Base-by-base conservation (phyloP, 345 rosid species). In the Citrus maxima region DNA sequence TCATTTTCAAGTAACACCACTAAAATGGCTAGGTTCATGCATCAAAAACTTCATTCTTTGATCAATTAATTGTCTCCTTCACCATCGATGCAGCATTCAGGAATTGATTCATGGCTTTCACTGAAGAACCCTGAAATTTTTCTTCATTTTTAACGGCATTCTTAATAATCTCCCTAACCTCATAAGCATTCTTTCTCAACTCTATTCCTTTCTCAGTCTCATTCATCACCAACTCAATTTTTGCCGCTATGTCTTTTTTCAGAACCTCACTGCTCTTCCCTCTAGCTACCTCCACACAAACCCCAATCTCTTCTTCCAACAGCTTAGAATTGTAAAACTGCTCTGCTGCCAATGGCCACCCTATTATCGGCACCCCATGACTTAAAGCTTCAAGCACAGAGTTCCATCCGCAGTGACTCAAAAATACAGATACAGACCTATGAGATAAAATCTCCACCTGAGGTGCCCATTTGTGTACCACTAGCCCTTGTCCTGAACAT, bases 181-280 rank as follows among this genome's bases (percentile, higher is more conserved):
- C 85, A 0, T 37, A 4, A 73, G 91, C 92, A 75, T 69, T 87
- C 32, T 71, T 84, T 78, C 85, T 88, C 80, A 90, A 86, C 7
- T 35, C 37, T 6, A 35, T 35, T 66, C 93, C 91, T 58, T 80
- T 85, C 67, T 72, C 86, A 7, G 79, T 85, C 42, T 86, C 88
- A 34, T 78, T 83, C 96, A 82, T 89, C 74, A 84, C 92, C 88
- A 81, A 19, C n/a, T 82, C 85, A 51, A 91, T 86, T 80, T 87
- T 90, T 4, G 56, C 71, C 72, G 59, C 85, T 46, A 91, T 80
- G 37, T 35, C 87, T 59, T 87, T 84, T 18, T 80, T 71, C 64
- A 6, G 1, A 72, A 87, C 87, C 25, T 61, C 84, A 37, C 75
- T 35, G 0, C 2, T 63, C 27, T 49, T 80, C 35, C 87, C 87